phyloP scores from a whole-genome alignment of 2,329 filamentous ascomycete species.

The Sarocladiaceae sp. region DNA sequence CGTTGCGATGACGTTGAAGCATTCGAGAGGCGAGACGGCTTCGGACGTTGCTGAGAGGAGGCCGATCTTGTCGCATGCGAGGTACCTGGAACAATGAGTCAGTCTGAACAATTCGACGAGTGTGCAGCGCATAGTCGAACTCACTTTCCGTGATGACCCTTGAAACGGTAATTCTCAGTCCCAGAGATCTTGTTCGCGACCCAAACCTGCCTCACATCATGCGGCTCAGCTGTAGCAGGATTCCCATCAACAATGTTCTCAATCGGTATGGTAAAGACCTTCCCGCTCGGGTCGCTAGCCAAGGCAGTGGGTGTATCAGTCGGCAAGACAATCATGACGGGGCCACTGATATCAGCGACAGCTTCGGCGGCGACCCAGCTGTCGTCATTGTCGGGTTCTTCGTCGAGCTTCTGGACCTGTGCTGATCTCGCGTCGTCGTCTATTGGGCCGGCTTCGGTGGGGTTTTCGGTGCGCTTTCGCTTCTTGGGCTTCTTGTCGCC shows the following conservation, averaged over 20 bases:
- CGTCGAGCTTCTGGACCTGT: slow-evolving; percentile 8
- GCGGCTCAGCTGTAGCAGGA: slow-evolving; percentile 81
- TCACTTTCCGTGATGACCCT: slow-evolving; percentile 82
- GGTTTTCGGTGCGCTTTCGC: slow-evolving; percentile 62
- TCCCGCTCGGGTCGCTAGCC: slow-evolving; percentile 81
- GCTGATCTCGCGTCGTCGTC: slow-evolving; percentile 25
- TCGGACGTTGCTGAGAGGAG: slow-evolving; percentile 71
- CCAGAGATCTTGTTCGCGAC: slow-evolving; percentile 80
- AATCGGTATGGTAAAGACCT: slow-evolving; percentile 75
- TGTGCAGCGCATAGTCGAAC: slow-evolving; percentile 18
- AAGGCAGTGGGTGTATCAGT: slow-evolving; percentile 70
- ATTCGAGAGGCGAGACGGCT: slow-evolving; percentile 80
- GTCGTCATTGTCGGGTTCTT: slow-evolving; percentile 56
- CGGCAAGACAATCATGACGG: slow-evolving; percentile 77
- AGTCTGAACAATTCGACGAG: slow-evolving; percentile 11
- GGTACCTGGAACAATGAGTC: slow-evolving; percentile 53
- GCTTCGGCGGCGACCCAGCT: slow-evolving; percentile 86
- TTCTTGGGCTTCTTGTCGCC: slow-evolving; percentile 96
- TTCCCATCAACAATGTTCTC: slow-evolving; percentile 88
- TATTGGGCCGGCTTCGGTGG: slow-evolving; percentile 40
- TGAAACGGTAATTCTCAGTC: slow-evolving; percentile 78
- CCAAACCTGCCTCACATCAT: slow-evolving; percentile 96
- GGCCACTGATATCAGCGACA: slow-evolving; percentile 71
- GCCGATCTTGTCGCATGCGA: slow-evolving; percentile 82
- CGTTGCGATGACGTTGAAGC: slow-evolving; percentile 64